Base-by-base conservation (phyloP, 2,329 filamentous ascomycete genomes). In the Sporothrix brasiliensis region DNA sequence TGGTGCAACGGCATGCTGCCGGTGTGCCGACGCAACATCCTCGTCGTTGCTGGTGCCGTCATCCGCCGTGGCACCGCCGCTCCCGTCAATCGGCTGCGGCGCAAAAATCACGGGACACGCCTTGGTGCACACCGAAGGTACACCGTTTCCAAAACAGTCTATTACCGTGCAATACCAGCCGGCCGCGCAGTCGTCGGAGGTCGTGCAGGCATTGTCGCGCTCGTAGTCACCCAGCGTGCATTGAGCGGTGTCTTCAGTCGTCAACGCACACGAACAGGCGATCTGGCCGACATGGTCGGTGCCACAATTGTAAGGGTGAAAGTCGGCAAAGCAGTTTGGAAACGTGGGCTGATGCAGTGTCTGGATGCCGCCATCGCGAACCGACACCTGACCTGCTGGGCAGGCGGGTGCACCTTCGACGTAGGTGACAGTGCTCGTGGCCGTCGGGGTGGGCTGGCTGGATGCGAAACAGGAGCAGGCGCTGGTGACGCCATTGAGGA, bases 191-290 rank as follows among this genome's bases (percentile, higher is more conserved):
- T 72, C 71, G 41, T 68, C 71, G 1, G 65, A 60, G 11, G 65
- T 58, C n/a, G 41, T 47, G 30, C 71, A 72, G 1, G 68, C 65
- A 21, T 72, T 70, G 68, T 72, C 71, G 30, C 71, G 68, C 65
- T 72, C 71, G 47, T 70, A 72, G 66, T 72, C 71, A 52, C 71
- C 71, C 16, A 72, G 58, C 27, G 71, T 72, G 58, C 71, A 72
- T 52, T 66, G 56, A 11, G 68, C 68, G 6, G 49, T 67, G 30
- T 58, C 69, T 47, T 72, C 71, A n/a, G 71, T 67, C 19, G 71
- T 72, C 11, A 68, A 44, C 30, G 58, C 58, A 53, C 71, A 72
- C 68, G 71, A 72, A 53, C 71, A 72, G 16, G 71, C 71, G 16
- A 72, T 67, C 52, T 70, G 68, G 39, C 71, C 71, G 14, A 44